Percentiles rank a stretch among this genome's conserved stretches.
These are phyloP conservation scores for Plasmopara halstedii DNA, from an alignment of 352 stramenopile species.

Conservation along the genomic window DNA sequence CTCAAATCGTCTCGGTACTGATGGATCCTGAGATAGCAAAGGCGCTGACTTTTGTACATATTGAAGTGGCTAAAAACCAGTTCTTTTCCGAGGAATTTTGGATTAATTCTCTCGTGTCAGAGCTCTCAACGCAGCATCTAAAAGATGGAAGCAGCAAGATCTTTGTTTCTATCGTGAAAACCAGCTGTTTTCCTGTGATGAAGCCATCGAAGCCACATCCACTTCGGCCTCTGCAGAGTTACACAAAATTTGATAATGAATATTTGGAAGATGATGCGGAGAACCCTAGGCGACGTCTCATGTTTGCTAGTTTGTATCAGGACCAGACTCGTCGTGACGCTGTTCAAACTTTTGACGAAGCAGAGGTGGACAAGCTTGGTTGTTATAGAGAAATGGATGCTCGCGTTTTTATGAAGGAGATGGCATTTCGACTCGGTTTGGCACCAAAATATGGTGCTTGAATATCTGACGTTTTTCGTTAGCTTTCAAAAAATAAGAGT, in stretches of 20 bases:
- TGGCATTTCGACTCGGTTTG: constrained; percentile 68
- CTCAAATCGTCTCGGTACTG: constrained; percentile 26
- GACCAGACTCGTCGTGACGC: constrained; percentile 61
- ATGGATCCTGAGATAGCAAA: constrained; percentile 25
- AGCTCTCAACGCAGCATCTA: constrained; percentile 25
- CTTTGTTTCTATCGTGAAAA: constrained; percentile 46
- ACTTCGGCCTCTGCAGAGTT: constrained; percentile 59
- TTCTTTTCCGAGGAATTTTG: constrained; percentile 23
- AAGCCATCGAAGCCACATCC: constrained; percentile 22
- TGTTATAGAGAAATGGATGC: constrained; percentile 67
- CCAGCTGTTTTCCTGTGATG: background rate
- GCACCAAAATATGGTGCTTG: constrained; percentile 76
- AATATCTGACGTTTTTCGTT: background rate
- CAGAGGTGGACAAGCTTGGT: constrained; percentile 38
- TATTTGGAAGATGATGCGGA: constrained; percentile 20
- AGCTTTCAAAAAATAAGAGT: too few species aligned
- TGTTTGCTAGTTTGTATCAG: constrained; percentile 48
- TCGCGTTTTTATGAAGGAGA: constrained; percentile 67
- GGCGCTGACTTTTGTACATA: constrained; percentile 50
- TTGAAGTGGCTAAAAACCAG: constrained; percentile 9
- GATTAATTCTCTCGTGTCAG: constrained; percentile 32
- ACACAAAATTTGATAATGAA: constrained; percentile 45
- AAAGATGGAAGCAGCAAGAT: constrained; percentile 23
- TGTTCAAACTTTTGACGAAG: constrained; percentile 38
- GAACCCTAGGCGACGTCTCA: constrained; percentile 21